Evolutionary conservation across 2,329 filamentous ascomycete species (phyloP).

Genomic region (Aureobasidium zeae): DNA sequence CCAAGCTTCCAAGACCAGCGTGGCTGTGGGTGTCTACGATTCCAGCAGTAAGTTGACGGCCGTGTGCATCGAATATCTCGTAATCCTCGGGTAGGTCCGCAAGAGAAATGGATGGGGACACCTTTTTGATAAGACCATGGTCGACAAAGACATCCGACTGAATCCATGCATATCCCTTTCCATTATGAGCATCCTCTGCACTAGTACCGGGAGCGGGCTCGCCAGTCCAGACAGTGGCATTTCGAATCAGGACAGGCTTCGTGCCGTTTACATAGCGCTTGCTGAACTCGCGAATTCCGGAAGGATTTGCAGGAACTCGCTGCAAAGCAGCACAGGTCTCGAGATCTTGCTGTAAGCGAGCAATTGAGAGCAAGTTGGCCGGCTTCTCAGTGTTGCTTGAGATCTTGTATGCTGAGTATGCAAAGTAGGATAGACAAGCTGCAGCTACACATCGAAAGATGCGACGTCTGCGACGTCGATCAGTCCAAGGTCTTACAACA

Average conservation of each 20-base stretch:
- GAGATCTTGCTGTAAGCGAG: constrained; percentile 47
- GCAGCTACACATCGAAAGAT: constrained; percentile 12
- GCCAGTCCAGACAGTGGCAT: constrained; percentile 58
- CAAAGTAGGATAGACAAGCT: constrained; percentile 11
- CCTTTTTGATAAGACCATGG: constrained; percentile 50
- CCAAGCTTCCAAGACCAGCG: constrained; percentile 51
- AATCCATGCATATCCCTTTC: constrained; percentile 53
- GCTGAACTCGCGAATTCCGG: constrained; percentile 48
- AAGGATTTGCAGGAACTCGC: constrained; percentile 46
- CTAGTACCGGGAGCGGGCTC: constrained; percentile 48
- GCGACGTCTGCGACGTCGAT: constrained; percentile 11
- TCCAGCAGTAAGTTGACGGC: constrained; percentile 54
- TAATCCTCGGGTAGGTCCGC: constrained; percentile 40
- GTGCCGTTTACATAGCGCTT: constrained; percentile 51
- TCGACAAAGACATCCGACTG: constrained; percentile 52
- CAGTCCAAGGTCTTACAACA: constrained; percentile 9
- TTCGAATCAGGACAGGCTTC: constrained; percentile 54
- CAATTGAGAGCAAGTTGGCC: constrained; percentile 37
- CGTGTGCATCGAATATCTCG: constrained; percentile 48
- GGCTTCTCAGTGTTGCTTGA: constrained; percentile 13
- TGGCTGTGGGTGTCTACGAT: constrained; percentile 67
- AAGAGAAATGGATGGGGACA: constrained; percentile 38
- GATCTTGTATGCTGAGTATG: constrained; percentile 12
- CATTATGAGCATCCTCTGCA: constrained; percentile 45
- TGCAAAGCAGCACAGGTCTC: constrained; percentile 48